A percentile compares a stretch with the other conserved stretches of the same genome.
Evolutionary conservation across 2,329 filamentous ascomycete genomes (phyloP).

Genomic region (Akanthomyces uredinophilus): DNA sequence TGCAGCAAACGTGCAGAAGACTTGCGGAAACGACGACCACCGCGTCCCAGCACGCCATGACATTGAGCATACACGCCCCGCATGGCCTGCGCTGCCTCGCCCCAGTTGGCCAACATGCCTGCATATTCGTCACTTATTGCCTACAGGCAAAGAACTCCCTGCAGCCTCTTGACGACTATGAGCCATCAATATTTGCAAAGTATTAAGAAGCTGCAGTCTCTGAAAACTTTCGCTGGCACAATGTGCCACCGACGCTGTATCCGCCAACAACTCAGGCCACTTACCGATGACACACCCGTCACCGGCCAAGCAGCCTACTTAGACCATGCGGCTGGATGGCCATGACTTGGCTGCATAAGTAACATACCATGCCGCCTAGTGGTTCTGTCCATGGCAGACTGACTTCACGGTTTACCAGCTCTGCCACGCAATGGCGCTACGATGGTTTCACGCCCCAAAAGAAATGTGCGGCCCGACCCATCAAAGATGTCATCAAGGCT

Average conservation of each 20-base stretch:
- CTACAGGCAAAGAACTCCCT: neutral
- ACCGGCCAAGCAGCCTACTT: neutral
- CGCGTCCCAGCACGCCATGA: constrained; percentile 3
- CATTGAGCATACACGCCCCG: neutral
- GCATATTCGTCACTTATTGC: neutral
- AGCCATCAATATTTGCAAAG: constrained; percentile 1
- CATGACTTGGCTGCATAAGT: neutral
- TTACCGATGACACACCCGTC: neutral
- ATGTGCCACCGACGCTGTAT: neutral
- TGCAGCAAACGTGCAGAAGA: neutral
- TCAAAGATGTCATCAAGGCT: neutral
- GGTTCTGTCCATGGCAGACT: neutral
- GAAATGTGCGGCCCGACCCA: neutral
- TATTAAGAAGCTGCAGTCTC: neutral
- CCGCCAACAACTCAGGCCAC: neutral
- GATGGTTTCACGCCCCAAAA: neutral
- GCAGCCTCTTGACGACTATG: neutral
- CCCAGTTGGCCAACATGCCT: neutral
- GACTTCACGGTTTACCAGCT: neutral
- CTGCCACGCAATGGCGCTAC: neutral
- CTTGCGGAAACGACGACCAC: neutral
- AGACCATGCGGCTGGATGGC: neutral
- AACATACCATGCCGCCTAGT: neutral
- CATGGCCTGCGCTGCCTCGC: neutral
- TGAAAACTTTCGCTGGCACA: neutral